Evolutionary conservation across 176 grass and related monocot species (phyloP).

Genomic region (Oryza brachyantha): DNA sequence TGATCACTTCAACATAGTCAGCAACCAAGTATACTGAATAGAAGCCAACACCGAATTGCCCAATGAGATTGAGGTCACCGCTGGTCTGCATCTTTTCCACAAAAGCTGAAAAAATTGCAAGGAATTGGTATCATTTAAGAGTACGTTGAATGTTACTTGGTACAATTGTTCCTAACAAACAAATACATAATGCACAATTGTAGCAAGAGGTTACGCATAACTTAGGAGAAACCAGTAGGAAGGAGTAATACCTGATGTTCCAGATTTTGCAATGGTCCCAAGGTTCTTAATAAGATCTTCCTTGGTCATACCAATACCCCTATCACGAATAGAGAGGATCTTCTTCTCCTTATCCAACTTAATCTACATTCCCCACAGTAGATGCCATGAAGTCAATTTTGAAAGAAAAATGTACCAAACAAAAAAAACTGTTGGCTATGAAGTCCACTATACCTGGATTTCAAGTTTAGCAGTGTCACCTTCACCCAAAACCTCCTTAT

Average conservation of each 20-base stretch:
- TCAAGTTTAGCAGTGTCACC: constrained; percentile 95
- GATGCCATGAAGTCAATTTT: not conserved
- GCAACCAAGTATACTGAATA: constrained; percentile 97
- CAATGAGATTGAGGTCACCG: constrained; percentile 90
- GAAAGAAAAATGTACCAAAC: not conserved
- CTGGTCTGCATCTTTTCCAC: constrained; percentile 91
- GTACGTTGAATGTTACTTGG: not conserved
- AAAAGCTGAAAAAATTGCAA: constrained; percentile 59
- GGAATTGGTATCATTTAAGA: constrained; percentile 13
- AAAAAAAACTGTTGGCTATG: not conserved
- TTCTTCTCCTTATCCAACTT: constrained; percentile 97
- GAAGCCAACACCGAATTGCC: constrained; percentile 98
- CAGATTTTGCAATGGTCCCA: constrained; percentile 95
- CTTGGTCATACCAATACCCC: constrained; percentile 98
- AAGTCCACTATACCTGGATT: constrained; percentile 58
- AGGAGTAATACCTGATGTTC: constrained; percentile 64
- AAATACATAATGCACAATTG: not conserved
- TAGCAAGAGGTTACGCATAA: not conserved
- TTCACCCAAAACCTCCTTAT: constrained; percentile 85
- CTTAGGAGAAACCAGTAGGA: not conserved
- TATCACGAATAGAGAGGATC: constrained; percentile 80
- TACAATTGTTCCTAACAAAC: not conserved
- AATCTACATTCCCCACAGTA: constrained; percentile 59
- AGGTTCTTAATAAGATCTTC: constrained; percentile 97
- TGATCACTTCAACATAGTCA: constrained; percentile 98